These are phyloP conservation scores for Monilinia aucupariae DNA, from an alignment of 2,329 filamentous ascomycete genomes.

Conservation along the genomic window DNA sequence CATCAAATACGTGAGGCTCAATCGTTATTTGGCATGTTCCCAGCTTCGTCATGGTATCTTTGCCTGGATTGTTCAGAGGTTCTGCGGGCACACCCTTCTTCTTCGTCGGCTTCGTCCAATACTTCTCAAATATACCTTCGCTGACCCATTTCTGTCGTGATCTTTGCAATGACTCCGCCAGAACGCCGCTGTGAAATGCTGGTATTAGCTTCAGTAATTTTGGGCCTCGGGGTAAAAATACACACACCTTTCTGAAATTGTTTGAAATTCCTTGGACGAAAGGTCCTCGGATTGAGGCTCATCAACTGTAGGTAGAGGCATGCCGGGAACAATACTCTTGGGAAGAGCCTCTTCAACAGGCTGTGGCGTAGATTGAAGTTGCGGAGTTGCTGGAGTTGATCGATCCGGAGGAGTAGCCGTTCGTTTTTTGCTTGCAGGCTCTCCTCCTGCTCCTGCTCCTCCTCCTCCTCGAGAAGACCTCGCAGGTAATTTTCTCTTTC, in stretches of 20 bases:
- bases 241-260: conserved; percentile 62
- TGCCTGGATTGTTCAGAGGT: conserved; percentile 56
- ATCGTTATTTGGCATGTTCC: conserved; percentile 70
- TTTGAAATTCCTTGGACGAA: conserved; percentile 62
- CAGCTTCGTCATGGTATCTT: conserved; percentile 67
- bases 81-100: conserved; percentile 62
- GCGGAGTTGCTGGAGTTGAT: conserved; percentile 38
- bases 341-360: conserved; percentile 46
- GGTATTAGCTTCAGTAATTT: conserved; percentile 14
- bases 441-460: conserved; percentile 34
- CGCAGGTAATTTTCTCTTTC: conserved; percentile 59
- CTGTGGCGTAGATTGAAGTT: conserved; percentile 25
- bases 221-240: not conserved
- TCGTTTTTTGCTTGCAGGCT: conserved; percentile 56
- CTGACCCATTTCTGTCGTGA: conserved; percentile 69
- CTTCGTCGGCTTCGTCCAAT: conserved; percentile 69
- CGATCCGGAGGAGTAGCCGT: conserved; percentile 49
- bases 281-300: conserved; percentile 61
- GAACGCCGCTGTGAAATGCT: conserved; percentile 54
- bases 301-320: conserved; percentile 66
- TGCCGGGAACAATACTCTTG: conserved; percentile 56
- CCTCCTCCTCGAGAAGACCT: conserved; percentile 51
- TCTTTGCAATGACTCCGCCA: conserved; percentile 65
- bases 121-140: conserved; percentile 69
- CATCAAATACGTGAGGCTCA: conserved; percentile 75